Base-by-base conservation (phyloP, 108 stramenopile genomes). In the Aurantiochytrium sp. region DNA sequence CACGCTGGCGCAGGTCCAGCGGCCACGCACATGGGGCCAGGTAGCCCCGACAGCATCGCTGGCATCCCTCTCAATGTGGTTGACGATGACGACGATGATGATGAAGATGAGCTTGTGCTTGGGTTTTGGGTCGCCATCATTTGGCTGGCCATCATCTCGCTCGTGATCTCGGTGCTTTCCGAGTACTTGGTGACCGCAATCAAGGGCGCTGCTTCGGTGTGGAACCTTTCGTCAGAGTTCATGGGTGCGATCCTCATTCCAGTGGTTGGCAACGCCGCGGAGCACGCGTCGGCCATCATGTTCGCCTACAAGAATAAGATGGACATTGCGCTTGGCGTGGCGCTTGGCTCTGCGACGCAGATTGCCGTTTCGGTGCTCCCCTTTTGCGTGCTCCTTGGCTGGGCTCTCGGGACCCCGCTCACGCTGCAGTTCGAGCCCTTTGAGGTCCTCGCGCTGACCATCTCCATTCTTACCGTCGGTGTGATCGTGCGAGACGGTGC, bases 181-280 rank as follows among this genome's bases (percentile, higher is more conserved):
- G 96, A 98, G 90, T 96, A 97, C 44, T 88, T 99, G 47, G 97
- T 98, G 6, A 96, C 96, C 45, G 96, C 98, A 4, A 98, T 99
- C 89, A 97, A 98, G 88, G 97, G 96, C 47, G 97, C 98, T 90
- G 96, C 98, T 5, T 89, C 90, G 25, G 90, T 94, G 83, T 89
- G 92, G 72, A 90, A 92, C 58, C 91, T 99, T 19, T 95, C 95
- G 83, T 94, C 97, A 91, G 97, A 97, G 14, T 99, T 99, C 88
- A 97, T 97, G 5, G 96, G 96, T 8, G 92, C 98, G 64, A 95
- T 99, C 25, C 96, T 99, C 72, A 91, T 99, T 47, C 98, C 98
- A 3, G 97, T 97, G 91, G 97, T 99, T 89, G 97, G 97, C 12
- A 99, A 99, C 87, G 96, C 98, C 23, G 98, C 97, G 2, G 98